phyloP scores from a whole-genome alignment of 805 yeast genomes.

The Yarrowia sp. region DNA sequence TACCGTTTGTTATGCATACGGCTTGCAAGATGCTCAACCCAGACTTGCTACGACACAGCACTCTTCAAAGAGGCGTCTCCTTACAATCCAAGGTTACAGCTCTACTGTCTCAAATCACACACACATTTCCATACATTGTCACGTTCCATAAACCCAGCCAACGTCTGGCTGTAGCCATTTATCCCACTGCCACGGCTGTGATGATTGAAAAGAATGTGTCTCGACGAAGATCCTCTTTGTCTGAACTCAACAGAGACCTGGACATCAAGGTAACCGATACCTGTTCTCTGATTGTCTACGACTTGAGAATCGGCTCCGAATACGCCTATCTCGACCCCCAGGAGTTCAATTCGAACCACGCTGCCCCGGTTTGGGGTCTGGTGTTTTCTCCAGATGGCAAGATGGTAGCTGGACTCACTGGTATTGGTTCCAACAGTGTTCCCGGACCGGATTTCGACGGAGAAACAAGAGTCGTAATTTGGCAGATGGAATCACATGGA shows the following conservation, averaged over 20 bases:
- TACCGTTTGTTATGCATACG: constrained; percentile 11
- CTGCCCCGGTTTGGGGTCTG: constrained; percentile 9
- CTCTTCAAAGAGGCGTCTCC: background rate
- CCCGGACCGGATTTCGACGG: background rate
- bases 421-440: background rate
- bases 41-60: background rate
- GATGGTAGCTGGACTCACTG: constrained; percentile 12
- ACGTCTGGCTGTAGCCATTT: constrained; percentile 13
- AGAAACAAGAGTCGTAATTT: background rate
- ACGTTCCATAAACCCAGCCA: constrained; percentile 21
- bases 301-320: constrained; percentile 3
- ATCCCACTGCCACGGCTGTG: background rate
- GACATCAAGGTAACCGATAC: constrained; percentile 21
- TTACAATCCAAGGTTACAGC: constrained; percentile 3
- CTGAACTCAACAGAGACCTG: constrained; percentile 7
- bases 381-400: constrained; percentile 15
- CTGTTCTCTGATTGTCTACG: constrained; percentile 6
- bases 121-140: background rate
- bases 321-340: constrained; percentile 17
- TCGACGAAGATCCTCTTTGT: constrained; percentile 14
- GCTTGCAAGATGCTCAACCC: constrained; percentile 16
- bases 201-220: constrained; percentile 4
- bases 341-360: constrained; percentile 22
- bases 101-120: background rate
- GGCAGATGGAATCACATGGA: constrained; percentile 11